A percentile compares a stretch with the other conserved stretches of the same genome.
phyloP scores from a whole-genome alignment of 2,329 filamentous ascomycete species.

The Aspergillus awamori region DNA sequence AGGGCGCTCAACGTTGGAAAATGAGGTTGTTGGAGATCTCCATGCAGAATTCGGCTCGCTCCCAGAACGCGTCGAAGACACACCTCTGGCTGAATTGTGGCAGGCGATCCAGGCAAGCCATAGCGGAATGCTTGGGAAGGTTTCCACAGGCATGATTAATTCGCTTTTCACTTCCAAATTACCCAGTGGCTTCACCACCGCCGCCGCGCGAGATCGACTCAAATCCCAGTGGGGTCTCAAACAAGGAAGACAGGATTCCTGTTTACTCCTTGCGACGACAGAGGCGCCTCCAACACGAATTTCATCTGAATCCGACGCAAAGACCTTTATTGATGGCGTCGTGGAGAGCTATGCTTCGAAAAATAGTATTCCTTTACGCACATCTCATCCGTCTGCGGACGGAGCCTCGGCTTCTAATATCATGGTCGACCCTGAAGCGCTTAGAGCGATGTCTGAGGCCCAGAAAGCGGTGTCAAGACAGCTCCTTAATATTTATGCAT shows the following conservation, averaged over 20 bases:
- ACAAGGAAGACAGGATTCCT: neutral
- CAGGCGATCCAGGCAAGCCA: neutral
- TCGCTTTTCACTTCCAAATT: conserved; percentile 6
- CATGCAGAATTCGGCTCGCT: conserved; percentile 2
- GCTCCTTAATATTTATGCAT: neutral
- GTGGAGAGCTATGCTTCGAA: neutral
- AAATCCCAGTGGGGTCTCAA: conserved; percentile 1
- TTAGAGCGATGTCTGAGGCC: too few relatives aligned
- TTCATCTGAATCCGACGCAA: neutral
- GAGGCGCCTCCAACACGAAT: neutral
- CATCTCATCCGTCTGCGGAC: too few relatives aligned
- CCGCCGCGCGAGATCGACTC: neutral
- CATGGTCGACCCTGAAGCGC: too few relatives aligned
- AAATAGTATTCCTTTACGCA: too few relatives aligned
- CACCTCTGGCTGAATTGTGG: neutral
- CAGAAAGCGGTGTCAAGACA: too few relatives aligned
- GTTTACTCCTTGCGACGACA: neutral
- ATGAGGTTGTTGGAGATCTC: conserved; percentile 12
- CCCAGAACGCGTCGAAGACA: conserved; percentile 4
- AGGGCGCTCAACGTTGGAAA: conserved; percentile 10
- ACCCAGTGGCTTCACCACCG: neutral
- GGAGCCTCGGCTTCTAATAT: too few relatives aligned
- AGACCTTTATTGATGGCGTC: neutral
- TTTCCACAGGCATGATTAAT: neutral
- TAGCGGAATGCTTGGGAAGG: neutral